A percentile compares a stretch with the other conserved stretches of the same genome.
Conservation (phyloP, 2,329 filamentous ascomycete species). For the Monosporascus sp. region DNA sequence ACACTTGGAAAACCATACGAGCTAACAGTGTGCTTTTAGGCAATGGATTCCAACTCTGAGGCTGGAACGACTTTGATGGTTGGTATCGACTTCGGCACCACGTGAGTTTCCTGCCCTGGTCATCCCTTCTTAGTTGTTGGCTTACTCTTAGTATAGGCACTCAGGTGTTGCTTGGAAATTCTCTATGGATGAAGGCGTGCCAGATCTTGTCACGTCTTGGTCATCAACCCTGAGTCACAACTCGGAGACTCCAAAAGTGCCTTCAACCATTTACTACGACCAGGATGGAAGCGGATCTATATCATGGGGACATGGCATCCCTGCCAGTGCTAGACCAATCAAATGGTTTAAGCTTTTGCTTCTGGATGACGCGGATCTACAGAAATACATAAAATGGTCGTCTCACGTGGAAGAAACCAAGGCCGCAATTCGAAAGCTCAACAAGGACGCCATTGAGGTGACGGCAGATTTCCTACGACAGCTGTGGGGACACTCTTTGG, state of each 20-base stretch:
- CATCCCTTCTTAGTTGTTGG: background rate
- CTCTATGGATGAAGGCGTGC: slow-evolving; percentile 3
- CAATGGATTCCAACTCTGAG: too few relatives aligned
- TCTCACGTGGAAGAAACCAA: slow-evolving; percentile 6
- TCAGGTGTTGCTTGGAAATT: slow-evolving; percentile 24
- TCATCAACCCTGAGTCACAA: too few relatives aligned
- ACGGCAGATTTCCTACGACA: slow-evolving; percentile 18
- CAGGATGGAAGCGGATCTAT: background rate
- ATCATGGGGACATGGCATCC: slow-evolving; percentile 19
- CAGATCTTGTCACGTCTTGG: background rate
- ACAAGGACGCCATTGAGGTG: slow-evolving; percentile 14
- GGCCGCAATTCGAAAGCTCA: slow-evolving; percentile 6
- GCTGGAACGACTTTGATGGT: slow-evolving; percentile 9
- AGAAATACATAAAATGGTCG: slow-evolving; percentile 6
- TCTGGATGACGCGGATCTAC: slow-evolving; percentile 11
- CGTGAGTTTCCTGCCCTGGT: slow-evolving; percentile 12
- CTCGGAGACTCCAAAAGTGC: slow-evolving; percentile 14
- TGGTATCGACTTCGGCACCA: slow-evolving; percentile 27
- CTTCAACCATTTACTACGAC: slow-evolving; percentile 17
- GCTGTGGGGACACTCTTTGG: slow-evolving; percentile 19
- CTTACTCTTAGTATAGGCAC: slow-evolving; percentile 10
- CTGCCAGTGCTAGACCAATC: slow-evolving; percentile 9
- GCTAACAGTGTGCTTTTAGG: too few relatives aligned
- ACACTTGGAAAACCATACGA: too few relatives aligned
- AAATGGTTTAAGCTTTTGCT: slow-evolving; percentile 14